Conservation (phyloP, 768 basidiomycete genomes). For the Myochromella boudieri region DNA sequence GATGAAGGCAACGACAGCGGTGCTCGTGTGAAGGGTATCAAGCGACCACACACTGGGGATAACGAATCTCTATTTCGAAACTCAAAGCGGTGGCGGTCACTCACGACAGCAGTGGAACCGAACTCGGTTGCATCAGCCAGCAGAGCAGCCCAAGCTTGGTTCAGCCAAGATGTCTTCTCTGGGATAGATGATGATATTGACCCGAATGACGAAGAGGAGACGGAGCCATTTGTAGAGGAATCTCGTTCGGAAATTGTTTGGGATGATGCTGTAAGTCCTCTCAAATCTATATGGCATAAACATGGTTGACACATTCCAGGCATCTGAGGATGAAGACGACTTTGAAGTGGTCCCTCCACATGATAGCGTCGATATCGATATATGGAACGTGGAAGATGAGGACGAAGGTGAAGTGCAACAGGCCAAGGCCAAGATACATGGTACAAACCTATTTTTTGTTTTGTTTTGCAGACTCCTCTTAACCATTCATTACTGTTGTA, state of each 20-base stretch:
- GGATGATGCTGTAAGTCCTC: constrained; percentile 15
- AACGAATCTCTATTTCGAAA: constrained; percentile 20
- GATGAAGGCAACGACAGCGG: constrained; percentile 19
- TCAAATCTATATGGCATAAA: background rate
- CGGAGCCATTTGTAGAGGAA: constrained; percentile 19
- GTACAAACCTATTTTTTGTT: constrained; percentile 36
- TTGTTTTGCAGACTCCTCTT: constrained; percentile 6
- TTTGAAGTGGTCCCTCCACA: constrained; percentile 78
- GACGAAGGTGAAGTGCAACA: constrained; percentile 70
- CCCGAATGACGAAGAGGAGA: constrained; percentile 23
- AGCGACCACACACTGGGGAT: constrained; percentile 42
- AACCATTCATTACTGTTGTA: constrained; percentile 29
- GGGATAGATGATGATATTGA: constrained; percentile 48
- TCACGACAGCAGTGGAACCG: constrained; percentile 45
- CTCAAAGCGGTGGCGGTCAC: constrained; percentile 53
- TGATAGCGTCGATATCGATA: constrained; percentile 55
- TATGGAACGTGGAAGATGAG: constrained; percentile 83
- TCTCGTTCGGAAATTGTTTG: constrained; percentile 21
- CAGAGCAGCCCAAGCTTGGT: constrained; percentile 85
- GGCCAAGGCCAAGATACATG: constrained; percentile 61
- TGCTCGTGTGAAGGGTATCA: constrained; percentile 26
- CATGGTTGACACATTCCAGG: constrained; percentile 4
- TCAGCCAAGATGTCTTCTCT: constrained; percentile 88
- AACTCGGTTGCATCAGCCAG: constrained; percentile 34
- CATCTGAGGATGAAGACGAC: constrained; percentile 49